Conservation (phyloP, 257 asterid species). For the Leptodermis oblonga region DNA sequence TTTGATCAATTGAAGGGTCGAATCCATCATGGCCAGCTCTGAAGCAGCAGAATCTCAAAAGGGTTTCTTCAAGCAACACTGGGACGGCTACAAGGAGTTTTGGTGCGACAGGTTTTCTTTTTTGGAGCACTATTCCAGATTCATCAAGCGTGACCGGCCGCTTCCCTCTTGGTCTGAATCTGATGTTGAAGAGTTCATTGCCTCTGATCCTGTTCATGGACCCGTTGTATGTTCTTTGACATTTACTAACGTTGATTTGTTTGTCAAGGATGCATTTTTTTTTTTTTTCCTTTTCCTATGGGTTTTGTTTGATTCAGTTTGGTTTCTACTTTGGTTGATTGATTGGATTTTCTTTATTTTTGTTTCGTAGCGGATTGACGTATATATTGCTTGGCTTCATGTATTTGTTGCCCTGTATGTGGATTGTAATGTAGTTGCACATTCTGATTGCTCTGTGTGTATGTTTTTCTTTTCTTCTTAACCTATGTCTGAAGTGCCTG, state of each 20-base stretch:
- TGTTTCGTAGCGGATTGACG: no score
- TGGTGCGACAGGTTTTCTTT: constrained; percentile 71
- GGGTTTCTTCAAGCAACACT: constrained; percentile 37
- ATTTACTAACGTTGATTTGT: background rate
- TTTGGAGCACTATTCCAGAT: constrained; percentile 59
- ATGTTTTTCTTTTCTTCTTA: no score
- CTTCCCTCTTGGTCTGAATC: constrained; percentile 77
- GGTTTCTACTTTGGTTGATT: background rate
- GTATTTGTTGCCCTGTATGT: no score
- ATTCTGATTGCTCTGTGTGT: background rate
- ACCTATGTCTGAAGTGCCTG: background rate
- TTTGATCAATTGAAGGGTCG: background rate
- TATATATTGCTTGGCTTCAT: background rate
- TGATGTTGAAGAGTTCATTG: constrained; percentile 70
- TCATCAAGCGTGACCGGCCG: constrained; percentile 65
- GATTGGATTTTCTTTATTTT: no score
- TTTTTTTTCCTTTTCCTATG: background rate
- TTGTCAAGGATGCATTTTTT: background rate
- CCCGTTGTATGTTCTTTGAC: constrained; percentile 49
- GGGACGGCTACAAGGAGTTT: constrained; percentile 67
- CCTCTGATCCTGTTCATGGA: constrained; percentile 75
- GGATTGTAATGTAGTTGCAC: background rate
- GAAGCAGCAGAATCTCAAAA: constrained; percentile 20
- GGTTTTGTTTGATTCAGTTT: background rate
- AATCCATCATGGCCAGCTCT: constrained; percentile 18